These are phyloP conservation scores for Camellia granthamiana DNA, from an alignment of 148 eudicot species.

Conservation along the genomic window DNA sequence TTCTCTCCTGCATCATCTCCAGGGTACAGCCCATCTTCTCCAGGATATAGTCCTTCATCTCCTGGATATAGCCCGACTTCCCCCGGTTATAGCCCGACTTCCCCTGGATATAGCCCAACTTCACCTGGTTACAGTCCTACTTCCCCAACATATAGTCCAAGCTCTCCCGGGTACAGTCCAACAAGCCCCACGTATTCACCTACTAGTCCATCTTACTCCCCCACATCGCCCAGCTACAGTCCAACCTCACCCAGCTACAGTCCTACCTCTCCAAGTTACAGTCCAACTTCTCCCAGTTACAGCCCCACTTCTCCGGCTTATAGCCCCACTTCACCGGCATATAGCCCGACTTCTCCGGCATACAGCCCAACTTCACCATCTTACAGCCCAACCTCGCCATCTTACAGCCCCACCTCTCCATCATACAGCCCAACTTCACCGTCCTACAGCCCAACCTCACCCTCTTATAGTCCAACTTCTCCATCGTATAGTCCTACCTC, in stretches of 20 bases:
- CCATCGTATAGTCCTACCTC: constrained; percentile 55
- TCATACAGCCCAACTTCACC: constrained; percentile 64
- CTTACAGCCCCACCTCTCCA: constrained; percentile 59
- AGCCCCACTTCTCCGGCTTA: constrained; percentile 54
- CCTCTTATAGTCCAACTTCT: constrained; percentile 56
- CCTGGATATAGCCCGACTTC: constrained; percentile 56
- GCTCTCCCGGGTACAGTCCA: constrained; percentile 51
- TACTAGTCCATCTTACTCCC: constrained; percentile 47
- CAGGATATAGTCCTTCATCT: constrained; percentile 49
- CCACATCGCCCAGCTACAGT: constrained; percentile 43
- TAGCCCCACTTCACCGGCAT: constrained; percentile 58
- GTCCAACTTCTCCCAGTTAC: constrained; percentile 53
- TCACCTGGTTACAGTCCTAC: constrained; percentile 59
- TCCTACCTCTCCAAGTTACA: constrained; percentile 50
- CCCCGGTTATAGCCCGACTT: constrained; percentile 57
- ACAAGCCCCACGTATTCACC: constrained; percentile 52
- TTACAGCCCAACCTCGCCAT: constrained; percentile 57
- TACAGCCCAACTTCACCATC: constrained; percentile 60
- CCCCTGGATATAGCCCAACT: constrained; percentile 60
- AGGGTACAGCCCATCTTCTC: constrained; percentile 45
- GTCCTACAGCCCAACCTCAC: constrained; percentile 57
- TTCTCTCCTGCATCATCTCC: constrained; percentile 60
- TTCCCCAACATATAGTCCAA: constrained; percentile 52
- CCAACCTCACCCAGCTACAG: constrained; percentile 52
- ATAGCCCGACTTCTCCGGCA: constrained; percentile 55